Conservation (phyloP, 345 rosid genomes). For the Euphorbia pulcherrima region DNA sequence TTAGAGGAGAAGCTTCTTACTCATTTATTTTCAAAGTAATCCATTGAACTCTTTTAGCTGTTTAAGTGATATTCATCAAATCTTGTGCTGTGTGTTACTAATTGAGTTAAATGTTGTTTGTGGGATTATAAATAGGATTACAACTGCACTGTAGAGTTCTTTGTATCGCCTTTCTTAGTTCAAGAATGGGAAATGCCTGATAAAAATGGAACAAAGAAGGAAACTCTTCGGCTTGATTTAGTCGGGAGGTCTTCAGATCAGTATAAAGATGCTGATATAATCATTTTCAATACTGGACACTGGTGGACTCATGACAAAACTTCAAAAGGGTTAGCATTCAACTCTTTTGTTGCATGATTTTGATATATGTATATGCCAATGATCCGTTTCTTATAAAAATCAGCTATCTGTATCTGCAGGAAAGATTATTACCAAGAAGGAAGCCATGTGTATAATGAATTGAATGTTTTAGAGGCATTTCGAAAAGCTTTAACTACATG, state of each 20-base stretch:
- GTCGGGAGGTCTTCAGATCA: slow-evolving; percentile 64
- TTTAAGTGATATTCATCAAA: not conserved
- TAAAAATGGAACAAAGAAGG: slow-evolving; percentile 58
- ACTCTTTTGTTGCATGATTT: not conserved
- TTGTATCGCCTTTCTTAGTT: slow-evolving; percentile 87
- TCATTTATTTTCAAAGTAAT: slow-evolving; percentile 81
- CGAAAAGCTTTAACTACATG: slow-evolving; percentile 83
- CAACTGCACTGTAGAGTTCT: slow-evolving; percentile 69
- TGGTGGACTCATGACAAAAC: slow-evolving; percentile 99
- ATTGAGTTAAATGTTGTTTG: slow-evolving; percentile 12
- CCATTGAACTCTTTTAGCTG: not conserved
- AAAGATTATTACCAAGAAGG: slow-evolving; percentile 96
- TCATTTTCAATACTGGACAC: slow-evolving; percentile 91
- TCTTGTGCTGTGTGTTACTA: not conserved
- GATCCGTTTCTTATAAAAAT: not conserved
- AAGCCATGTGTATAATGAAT: slow-evolving; percentile 59
- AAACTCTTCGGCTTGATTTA: slow-evolving; percentile 84
- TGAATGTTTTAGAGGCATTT: slow-evolving; percentile 87
- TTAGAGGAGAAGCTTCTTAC: slow-evolving; percentile 79
- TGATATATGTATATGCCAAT: not conserved
- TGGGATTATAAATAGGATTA: slow-evolving; percentile 52
- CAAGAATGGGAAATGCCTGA: slow-evolving; percentile 76
- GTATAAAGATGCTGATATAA: slow-evolving; percentile 68
- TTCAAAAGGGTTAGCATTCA: slow-evolving; percentile 59
- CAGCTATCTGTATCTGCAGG: slow-evolving; percentile 37